These are phyloP conservation scores for Achaetomium macrosporum DNA, from an alignment of 2,329 filamentous ascomycete species.

Conservation along the genomic window DNA sequence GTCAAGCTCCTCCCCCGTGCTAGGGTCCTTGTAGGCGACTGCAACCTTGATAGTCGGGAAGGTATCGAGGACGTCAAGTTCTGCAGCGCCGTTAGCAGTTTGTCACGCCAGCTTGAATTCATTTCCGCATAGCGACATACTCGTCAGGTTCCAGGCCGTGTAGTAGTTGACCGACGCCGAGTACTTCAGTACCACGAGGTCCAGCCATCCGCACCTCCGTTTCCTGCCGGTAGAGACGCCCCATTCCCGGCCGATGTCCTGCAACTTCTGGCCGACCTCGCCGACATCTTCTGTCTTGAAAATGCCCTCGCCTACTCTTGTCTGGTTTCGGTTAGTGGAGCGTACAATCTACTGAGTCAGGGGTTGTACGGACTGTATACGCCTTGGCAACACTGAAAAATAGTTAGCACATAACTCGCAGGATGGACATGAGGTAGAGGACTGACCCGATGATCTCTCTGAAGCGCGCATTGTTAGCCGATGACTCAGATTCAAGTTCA, in stretches of 20 bases:
- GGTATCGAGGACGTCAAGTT: constrained; percentile 65
- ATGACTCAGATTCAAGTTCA: fast-evolving
- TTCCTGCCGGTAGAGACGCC: constrained; percentile 51
- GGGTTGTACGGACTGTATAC: constrained; percentile 35
- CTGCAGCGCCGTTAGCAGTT: background rate
- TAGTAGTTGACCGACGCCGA: constrained; percentile 59
- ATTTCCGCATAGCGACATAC: constrained; percentile 6
- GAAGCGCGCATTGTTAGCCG: constrained; percentile 5
- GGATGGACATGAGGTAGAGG: background rate
- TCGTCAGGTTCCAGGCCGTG: constrained; percentile 54
- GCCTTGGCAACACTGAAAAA: constrained; percentile 53
- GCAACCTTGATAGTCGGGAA: constrained; percentile 72
- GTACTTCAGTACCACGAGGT: constrained; percentile 65
- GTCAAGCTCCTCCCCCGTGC: constrained; percentile 43
- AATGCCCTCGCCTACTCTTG: constrained; percentile 55
- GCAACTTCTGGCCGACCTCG: constrained; percentile 41
- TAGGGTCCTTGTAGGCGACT: constrained; percentile 56
- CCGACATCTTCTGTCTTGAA: constrained; percentile 58
- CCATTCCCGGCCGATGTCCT: constrained; percentile 42
- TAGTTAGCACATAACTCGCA: constrained; percentile 3
- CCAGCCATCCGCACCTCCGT: constrained; percentile 55
- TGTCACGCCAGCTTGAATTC: constrained; percentile 19
- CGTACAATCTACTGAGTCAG: background rate
- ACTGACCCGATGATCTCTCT: constrained; percentile 47
- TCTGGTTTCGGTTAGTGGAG: constrained; percentile 44